These are phyloP conservation scores for Babjeviella inositovora DNA, from an alignment of 805 yeast species.

Conservation along the genomic window DNA sequence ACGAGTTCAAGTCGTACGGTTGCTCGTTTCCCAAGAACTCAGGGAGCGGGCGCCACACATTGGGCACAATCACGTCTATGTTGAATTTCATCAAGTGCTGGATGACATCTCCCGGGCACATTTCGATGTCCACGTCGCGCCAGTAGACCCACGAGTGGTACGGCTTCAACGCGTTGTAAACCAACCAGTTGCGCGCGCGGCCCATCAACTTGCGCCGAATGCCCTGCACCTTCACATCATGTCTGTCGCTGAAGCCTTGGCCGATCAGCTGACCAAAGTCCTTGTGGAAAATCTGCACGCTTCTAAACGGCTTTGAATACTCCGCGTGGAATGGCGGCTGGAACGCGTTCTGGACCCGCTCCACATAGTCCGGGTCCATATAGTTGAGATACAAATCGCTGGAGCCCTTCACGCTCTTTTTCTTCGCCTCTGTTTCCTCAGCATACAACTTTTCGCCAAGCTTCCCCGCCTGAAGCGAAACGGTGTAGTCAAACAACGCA, in stretches of 20 bases:
- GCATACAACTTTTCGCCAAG: slow-evolving; percentile 29
- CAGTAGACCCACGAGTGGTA: slow-evolving; percentile 86
- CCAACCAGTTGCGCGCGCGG: slow-evolving; percentile 73
- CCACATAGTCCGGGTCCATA: slow-evolving; percentile 51
- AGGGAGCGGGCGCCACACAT: slow-evolving; percentile 97
- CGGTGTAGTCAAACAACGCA: slow-evolving; percentile 45
- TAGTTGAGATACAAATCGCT: slow-evolving; percentile 50
- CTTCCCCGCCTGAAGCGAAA: slow-evolving; percentile 58
- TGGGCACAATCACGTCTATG: slow-evolving; percentile 66
- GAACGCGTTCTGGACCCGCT: slow-evolving; percentile 40
- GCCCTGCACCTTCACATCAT: slow-evolving; percentile 76
- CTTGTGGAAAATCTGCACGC: slow-evolving; percentile 65
- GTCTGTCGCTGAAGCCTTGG: slow-evolving; percentile 72
- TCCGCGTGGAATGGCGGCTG: slow-evolving; percentile 49
- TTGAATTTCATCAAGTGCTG: slow-evolving; percentile 56
- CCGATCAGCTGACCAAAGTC: slow-evolving; percentile 79
- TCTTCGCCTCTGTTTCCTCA: slow-evolving; percentile 16
- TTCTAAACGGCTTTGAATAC: slow-evolving; percentile 56
- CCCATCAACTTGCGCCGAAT: slow-evolving; percentile 77
- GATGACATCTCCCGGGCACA: slow-evolving; percentile 65
- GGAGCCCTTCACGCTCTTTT: slow-evolving; percentile 28
- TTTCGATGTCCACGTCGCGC: slow-evolving; percentile 79
- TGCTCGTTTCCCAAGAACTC: slow-evolving; percentile 82
- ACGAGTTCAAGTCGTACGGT: slow-evolving; percentile 90
- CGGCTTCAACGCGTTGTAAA: slow-evolving; percentile 59